phyloP scores from a whole-genome alignment of 2,329 filamentous ascomycete species.

The Verticillium tricorpus region DNA sequence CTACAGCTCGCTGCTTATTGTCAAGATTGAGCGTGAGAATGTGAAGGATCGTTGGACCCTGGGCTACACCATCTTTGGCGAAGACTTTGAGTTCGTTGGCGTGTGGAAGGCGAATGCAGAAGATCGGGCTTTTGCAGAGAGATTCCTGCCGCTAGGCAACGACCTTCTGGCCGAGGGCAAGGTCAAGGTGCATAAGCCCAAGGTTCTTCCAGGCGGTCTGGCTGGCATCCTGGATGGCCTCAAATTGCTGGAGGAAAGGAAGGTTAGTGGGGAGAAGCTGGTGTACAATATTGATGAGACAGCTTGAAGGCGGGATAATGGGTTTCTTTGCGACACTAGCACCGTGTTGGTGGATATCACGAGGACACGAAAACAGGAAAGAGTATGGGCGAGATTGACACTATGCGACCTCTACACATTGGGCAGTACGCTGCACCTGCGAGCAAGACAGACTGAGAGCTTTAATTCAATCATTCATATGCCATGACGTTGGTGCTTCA shows the following conservation, averaged over 20 bases:
- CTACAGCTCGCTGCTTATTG: constrained; percentile 36
- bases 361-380: no score
- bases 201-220: constrained; percentile 22
- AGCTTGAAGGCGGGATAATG: neutral
- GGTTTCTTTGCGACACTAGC: no score
- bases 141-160: constrained; percentile 29
- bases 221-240: constrained; percentile 29
- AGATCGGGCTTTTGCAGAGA: constrained; percentile 29
- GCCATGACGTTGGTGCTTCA: no score
- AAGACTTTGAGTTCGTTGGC: constrained; percentile 20
- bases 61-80: constrained; percentile 35
- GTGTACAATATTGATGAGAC: constrained; percentile 28
- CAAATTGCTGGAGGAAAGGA: constrained; percentile 23
- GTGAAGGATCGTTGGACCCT: constrained; percentile 20
- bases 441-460: no score
- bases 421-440: no score
- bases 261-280: constrained; percentile 38
- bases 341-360: no score
- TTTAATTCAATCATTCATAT: no score
- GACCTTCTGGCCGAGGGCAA: constrained; percentile 29
- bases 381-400: no score
- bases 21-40: constrained; percentile 21
- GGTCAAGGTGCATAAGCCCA: constrained; percentile 27
- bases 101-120: constrained; percentile 17
- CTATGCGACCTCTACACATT: no score